Conservation (phyloP, 306 rosid species). For the Cucurbita argyrosperma region DNA sequence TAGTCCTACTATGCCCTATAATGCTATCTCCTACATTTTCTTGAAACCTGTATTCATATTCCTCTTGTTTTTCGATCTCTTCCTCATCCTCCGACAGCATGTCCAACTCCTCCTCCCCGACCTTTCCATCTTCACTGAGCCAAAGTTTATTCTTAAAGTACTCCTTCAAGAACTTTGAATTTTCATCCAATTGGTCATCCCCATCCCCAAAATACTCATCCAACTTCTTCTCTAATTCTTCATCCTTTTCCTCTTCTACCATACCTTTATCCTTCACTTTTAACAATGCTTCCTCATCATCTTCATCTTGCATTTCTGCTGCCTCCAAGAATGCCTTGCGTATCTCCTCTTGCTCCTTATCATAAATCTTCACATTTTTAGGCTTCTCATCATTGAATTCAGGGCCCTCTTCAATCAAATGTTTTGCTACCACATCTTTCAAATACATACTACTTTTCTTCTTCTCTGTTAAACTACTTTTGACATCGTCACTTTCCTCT, state of each 20-base stretch:
- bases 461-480: constrained; percentile 9
- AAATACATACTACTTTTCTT: constrained; percentile 32
- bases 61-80: constrained; percentile 66
- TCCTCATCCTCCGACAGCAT: constrained; percentile 54
- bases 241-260: constrained; percentile 20
- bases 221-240: constrained; percentile 36
- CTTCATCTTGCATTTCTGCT: constrained; percentile 27
- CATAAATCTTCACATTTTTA: constrained; percentile 23
- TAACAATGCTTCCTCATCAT: constrained; percentile 42
- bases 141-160: constrained; percentile 57
- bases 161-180: constrained; percentile 34
- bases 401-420: constrained; percentile 57
- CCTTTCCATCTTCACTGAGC: constrained; percentile 20
- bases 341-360: constrained; percentile 54
- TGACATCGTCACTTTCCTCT: constrained; percentile 13
- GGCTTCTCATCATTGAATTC: constrained; percentile 22
- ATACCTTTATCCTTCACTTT: constrained; percentile 12
- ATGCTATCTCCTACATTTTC: constrained; percentile 66
- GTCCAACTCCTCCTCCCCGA: constrained; percentile 45
- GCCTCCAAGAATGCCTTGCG: constrained; percentile 45
- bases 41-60: constrained; percentile 63
- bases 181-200: constrained; percentile 25
- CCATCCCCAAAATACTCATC: constrained; percentile 54
- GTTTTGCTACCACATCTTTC: constrained; percentile 63
- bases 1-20: constrained; percentile 54